Evolutionary conservation across 2,329 filamentous ascomycete genomes (phyloP), one percentile per base, ranked within the genome.

Genomic region (Aspergillus eucalypticola): DNA sequence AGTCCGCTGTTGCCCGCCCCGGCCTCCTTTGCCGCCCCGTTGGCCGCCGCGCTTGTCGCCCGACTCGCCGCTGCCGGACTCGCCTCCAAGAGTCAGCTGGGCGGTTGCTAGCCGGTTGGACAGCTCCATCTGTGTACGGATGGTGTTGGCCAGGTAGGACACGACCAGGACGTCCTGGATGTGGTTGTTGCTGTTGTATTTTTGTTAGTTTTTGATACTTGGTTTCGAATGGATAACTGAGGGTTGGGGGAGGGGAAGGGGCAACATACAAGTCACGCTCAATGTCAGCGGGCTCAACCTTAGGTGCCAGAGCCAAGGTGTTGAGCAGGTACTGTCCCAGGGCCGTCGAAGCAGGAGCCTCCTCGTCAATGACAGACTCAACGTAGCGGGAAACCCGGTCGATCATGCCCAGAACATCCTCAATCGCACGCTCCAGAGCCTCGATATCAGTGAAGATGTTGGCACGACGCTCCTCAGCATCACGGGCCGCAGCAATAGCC

Each of bases 161-260:
- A 99, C 93, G 78, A 98, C 93, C 67, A 99, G 88, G 63, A 99
- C 93, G 78, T 99, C 95, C 83, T 99, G 95, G 79, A 99, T 92
- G 82, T 99, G 95, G 84, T 96, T 96, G 87, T 99, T 99, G 87
- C 85, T 87, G 73, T 41, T 38, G 52, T 3, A 2, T 35, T 54
- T 54, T 52, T 48, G 74, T 76, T 74, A 78, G 74, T 54, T 59
- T 50, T 59, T 50, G 27, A 7, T 35, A 15, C 32, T 35, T 35
- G 11, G 10, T 35, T 21, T 38, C 60, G 71, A 58, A n/a, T 3
- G 61, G 11, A 56, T 32, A 57, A 15, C 35, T 23, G 15, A 17
- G 42, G 32, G 29, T 11, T 35, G 4, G 46, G 23, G 59, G 39
- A 51, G 25, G 27, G 17, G 11, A 41, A 51, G 10, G 10, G 27